Base-by-base conservation (phyloP, 1,284 basidiomycete genomes). In the Papiliotrema fonsecae region DNA sequence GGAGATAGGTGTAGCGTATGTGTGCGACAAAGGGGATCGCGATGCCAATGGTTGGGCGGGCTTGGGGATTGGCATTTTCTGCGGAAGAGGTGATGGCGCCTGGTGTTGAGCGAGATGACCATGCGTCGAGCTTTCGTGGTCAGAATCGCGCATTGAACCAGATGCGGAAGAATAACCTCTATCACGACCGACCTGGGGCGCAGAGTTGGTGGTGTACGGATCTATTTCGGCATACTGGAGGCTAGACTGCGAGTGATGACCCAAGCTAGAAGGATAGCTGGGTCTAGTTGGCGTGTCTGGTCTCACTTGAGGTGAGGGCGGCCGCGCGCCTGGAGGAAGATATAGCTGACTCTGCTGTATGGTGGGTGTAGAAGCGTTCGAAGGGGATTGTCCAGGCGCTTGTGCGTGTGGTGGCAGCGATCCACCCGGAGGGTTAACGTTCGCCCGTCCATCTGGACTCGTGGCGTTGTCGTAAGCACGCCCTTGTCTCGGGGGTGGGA, bases 241-340 rank as follows among this genome's bases (percentile, higher is more conserved):
- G 46, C 52, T 62, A 25, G 45, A 49, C 38, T 62, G 61, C 2
- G 60, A 63, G n/a, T 48, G 53, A 22, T 48, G 53, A 26, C 53
- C 48, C 31, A 51, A 46, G 24, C 37, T 47, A 13, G 50, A 42
- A 18, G 58, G 45, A 28, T 58, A 58, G 10, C 54, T 40, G 5
- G 52, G 45, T 28, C 52, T 45, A n/a, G 49, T 49, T 6, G 55
- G 55, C 2, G 56, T 58, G 21, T 31, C 38, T 7, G 58, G 51
- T 41, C 52, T 40, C 14, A 54, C 36, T 19, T 54, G 35, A 14
- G 65, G 64, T 14, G 62, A 63, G 19, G 64, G 62, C 19, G 65
- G 61, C 24, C 62, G 47, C 25, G 65, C 65, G 7, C 65, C 65
- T 1, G 65, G 65, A 9, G 65, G 65, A 2, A 68, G 55, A 36